phyloP scores from a whole-genome alignment of 441 rosid species.

The Adansonia rubrostipa region DNA sequence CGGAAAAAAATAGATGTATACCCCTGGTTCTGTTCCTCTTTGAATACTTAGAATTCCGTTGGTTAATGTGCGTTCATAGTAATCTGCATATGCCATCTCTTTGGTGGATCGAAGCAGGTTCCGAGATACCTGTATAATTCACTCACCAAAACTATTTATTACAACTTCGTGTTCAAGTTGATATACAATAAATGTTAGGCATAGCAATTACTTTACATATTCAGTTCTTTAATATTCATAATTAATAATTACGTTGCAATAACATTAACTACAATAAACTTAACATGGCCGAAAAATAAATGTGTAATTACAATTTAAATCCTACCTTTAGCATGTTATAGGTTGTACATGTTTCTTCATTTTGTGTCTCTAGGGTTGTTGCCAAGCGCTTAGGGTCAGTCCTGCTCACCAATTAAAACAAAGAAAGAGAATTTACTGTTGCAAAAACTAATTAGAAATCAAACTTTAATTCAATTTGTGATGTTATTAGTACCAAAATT shows the following conservation, averaged over 20 bases:
- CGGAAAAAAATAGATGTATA: conserved; percentile 95
- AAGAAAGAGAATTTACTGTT: not conserved
- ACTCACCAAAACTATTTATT: not conserved
- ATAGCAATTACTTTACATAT: not conserved
- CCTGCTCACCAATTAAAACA: conserved; percentile 44
- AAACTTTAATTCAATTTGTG: not conserved
- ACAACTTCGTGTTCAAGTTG: not conserved
- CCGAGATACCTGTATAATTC: conserved; percentile 68
- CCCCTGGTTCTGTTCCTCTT: conserved; percentile 85
- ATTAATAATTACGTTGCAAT: too few relatives aligned
- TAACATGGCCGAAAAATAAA: too few relatives aligned
- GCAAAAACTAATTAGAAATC: not conserved
- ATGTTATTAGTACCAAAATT: conserved; percentile 66
- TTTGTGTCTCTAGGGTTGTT: conserved; percentile 55
- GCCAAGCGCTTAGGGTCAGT: conserved; percentile 80
- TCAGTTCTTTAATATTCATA: too few relatives aligned
- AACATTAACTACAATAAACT: too few relatives aligned
- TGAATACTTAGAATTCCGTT: conserved; percentile 88
- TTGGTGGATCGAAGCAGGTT: conserved; percentile 83
- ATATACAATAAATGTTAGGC: not conserved
- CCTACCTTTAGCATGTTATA: conserved; percentile 90
- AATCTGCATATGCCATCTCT: conserved; percentile 82
- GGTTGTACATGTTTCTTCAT: conserved; percentile 91
- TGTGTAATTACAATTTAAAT: too few relatives aligned
- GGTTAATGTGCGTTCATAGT: conserved; percentile 85